Percentiles rank a stretch among this genome's conserved stretches.
These are phyloP conservation scores for Megacollybia platyphylla DNA, from an alignment of 1,284 basidiomycete species.

Conservation along the genomic window DNA sequence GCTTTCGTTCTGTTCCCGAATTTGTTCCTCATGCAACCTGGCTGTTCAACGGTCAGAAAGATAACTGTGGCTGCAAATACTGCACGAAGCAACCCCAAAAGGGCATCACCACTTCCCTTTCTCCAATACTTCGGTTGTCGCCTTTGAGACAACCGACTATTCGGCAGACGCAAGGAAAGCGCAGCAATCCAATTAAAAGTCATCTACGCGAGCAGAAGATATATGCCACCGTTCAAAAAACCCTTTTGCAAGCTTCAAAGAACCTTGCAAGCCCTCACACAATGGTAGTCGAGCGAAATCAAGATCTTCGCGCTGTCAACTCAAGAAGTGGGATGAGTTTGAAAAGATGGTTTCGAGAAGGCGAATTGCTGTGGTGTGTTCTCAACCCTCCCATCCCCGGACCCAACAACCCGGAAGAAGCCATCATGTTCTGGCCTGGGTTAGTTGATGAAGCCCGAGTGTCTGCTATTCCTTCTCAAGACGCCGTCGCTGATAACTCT, in stretches of 20 bases:
- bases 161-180: conserved; percentile 1
- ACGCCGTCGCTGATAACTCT: neutral
- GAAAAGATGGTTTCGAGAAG: conserved; percentile 48
- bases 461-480: neutral
- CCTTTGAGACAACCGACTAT: conserved; percentile 2
- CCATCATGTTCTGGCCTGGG: conserved; percentile 61
- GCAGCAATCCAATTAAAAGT: conserved; percentile 1
- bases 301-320: conserved; percentile 43
- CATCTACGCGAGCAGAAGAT: conserved; percentile 14
- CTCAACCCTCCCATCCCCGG: conserved; percentile 38
- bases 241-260: conserved; percentile 22
- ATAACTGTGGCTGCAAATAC: conserved; percentile 67
- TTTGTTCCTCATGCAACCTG: conserved; percentile 73
- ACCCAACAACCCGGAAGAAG: conserved; percentile 21
- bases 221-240: conserved; percentile 45
- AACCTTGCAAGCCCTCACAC: conserved; percentile 30
- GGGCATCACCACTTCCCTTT: conserved; percentile 51
- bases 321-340: conserved; percentile 23
- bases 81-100: conserved; percentile 58
- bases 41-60: conserved; percentile 46
- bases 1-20: conserved; percentile 70
- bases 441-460: conserved; percentile 47
- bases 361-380: conserved; percentile 65
- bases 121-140: conserved; percentile 18
- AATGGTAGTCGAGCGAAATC: conserved; percentile 43